Evolutionary conservation across 1,139 yeast species (phyloP).

Genomic region (Petasospora fabianii): DNA sequence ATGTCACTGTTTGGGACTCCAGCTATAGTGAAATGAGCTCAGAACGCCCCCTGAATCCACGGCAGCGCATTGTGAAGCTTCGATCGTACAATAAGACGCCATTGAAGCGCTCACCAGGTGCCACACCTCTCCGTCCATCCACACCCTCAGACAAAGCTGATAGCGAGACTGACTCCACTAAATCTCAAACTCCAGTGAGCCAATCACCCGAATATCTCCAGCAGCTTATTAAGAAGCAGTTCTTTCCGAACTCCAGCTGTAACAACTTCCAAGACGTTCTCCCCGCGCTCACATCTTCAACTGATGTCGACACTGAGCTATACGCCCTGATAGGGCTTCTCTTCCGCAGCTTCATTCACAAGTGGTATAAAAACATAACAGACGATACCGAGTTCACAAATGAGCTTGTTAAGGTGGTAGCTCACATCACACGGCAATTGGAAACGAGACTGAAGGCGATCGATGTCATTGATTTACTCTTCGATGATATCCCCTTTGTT

Average conservation of each 20-base stretch:
- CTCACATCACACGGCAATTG: conserved; percentile 36
- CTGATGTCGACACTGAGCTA: conserved; percentile 38
- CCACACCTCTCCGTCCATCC: conserved; percentile 5
- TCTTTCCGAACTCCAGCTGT: conserved; percentile 21
- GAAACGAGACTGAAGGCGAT: conserved; percentile 33
- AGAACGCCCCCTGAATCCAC: conserved; percentile 8
- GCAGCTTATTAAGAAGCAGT: conserved; percentile 27
- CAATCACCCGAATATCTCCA: conserved; percentile 26
- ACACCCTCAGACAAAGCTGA: conserved; percentile 1
- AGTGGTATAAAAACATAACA: conserved; percentile 42
- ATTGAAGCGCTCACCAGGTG: conserved; percentile 3
- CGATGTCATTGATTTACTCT: conserved; percentile 31
- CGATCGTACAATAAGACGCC: conserved; percentile 4
- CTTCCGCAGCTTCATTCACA: conserved; percentile 40
- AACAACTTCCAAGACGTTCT: conserved; percentile 26
- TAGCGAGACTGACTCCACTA: background rate
- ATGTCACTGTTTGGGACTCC: too few species aligned
- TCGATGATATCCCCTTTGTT: conserved; percentile 42
- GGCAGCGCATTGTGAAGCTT: conserved; percentile 19
- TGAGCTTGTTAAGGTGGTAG: conserved; percentile 36
- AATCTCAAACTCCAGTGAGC: conserved; percentile 2
- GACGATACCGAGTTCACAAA: conserved; percentile 37
- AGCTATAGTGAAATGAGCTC: conserved; percentile 4
- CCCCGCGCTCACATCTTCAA: conserved; percentile 33
- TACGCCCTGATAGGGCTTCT: conserved; percentile 43